Evolutionary conservation across 257 asterid genomes (phyloP), one percentile per base, ranked within the genome.

Genomic region (Anisodus acutangulus): DNA sequence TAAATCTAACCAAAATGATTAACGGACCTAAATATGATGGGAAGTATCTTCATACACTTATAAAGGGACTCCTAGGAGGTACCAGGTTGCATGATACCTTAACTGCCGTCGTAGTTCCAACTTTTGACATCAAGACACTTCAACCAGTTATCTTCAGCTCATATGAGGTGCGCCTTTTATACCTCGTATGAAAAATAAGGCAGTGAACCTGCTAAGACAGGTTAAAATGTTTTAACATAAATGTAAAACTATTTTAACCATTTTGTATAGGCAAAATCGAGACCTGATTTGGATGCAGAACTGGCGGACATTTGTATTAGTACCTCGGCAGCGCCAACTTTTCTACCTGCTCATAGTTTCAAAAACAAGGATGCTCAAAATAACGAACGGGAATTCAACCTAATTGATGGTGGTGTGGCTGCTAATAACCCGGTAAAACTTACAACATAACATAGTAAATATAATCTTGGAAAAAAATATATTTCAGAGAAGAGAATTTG

Each of bases 261-360:
- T 76, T 26, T 22, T 76, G 7, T 22, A 31, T 31, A 76, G 81
- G 60, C 81, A 51, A 49, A 22, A 26, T 76, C 19, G 62, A 49
- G 12, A 76, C 86, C 90, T 31, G 12, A 80, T 51, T 84, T 82
- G 87, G 92, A 93, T 79, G 93, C 92, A 0, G 19, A 85, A 37
- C 71, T 93, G 79, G 88, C 97, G 4, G 95, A 93, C 86, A 84
- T 91, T 87, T 93, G 93, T 87, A 89, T 91, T 12, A 55, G 91
- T 80, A 93, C 97, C 51, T 88, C 93, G 0, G 95, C 95, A 17
- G 95, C 95, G 7, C 97, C 95, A 1, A 88, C 92, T 0, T 69
- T 35, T 64, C 67, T 93, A 71, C 97, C 97, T 16, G 87, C 95
- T 22, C 55, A 93, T 64, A 84, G 85, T 80, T 93, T 93, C 62